Evolutionary conservation across 441 rosid genomes (phyloP).

Genomic region (Melianthus villosus): DNA sequence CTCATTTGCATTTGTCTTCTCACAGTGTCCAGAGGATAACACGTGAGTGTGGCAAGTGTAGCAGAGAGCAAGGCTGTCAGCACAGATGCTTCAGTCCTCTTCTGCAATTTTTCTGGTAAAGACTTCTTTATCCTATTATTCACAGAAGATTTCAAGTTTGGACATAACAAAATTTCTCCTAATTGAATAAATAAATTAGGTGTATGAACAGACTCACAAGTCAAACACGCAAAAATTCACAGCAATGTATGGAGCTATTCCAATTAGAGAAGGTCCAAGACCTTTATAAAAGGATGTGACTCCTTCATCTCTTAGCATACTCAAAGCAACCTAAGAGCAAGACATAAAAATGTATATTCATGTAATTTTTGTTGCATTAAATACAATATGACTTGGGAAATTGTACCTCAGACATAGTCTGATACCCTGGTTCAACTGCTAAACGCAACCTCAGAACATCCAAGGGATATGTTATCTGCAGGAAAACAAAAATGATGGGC

Average conservation of each 20-base stretch:
- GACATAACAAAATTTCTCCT: background rate
- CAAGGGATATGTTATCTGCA: slow-evolving; percentile 80
- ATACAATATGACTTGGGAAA: slow-evolving; percentile 6
- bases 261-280: slow-evolving; percentile 84
- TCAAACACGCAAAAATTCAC: slow-evolving; percentile 90
- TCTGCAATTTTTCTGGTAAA: slow-evolving; percentile 63
- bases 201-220: slow-evolving; percentile 42
- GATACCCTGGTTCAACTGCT: slow-evolving; percentile 89
- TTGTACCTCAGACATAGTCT: slow-evolving; percentile 75
- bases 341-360: slow-evolving; percentile 5
- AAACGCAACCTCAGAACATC: slow-evolving; percentile 86
- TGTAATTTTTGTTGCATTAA: slow-evolving; percentile 9
- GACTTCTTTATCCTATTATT: slow-evolving; percentile 75
- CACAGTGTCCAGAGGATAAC: slow-evolving; percentile 93
- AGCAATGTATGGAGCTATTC: slow-evolving; percentile 96
- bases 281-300: slow-evolving; percentile 72
- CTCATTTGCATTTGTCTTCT: slow-evolving; percentile 98
- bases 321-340: slow-evolving; percentile 58
- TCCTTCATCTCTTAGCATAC: slow-evolving; percentile 93
- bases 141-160: slow-evolving; percentile 3
- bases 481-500: slow-evolving; percentile 3
- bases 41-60: slow-evolving; percentile 68
- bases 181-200: slow-evolving; percentile 1
- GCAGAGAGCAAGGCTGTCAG: slow-evolving; percentile 82
- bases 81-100: slow-evolving; percentile 64